Percentiles rank a stretch among this genome's conserved stretches.
Conservation (phyloP, 768 basidiomycete genomes). For the Candolleomyces eurysporus region DNA sequence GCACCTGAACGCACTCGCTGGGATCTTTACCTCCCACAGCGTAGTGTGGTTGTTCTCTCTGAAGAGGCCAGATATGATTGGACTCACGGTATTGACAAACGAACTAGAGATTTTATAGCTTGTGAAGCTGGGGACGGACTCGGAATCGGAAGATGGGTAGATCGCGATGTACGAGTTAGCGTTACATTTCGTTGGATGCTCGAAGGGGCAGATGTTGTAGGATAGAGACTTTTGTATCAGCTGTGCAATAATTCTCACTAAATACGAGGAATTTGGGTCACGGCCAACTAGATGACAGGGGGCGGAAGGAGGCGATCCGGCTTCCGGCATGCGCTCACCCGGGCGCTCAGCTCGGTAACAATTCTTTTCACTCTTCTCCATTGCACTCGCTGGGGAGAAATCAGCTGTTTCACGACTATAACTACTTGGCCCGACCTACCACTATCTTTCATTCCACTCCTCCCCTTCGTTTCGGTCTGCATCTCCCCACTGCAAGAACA, state of each 20-base stretch:
- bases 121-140: conserved; percentile 10
- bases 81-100: conserved; percentile 82
- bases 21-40: conserved; percentile 70
- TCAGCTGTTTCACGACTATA: no score
- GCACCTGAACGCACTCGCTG: conserved; percentile 22
- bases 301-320: no score
- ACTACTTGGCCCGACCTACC: no score
- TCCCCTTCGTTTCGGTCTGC: no score
- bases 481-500: not conserved
- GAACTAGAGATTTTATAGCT: conserved; percentile 59
- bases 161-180: conserved; percentile 63
- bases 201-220: conserved; percentile 70
- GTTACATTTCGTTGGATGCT: conserved; percentile 87
- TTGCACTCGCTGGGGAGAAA: no score
- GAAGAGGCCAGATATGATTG: conserved; percentile 82
- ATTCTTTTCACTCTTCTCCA: no score
- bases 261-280: no score
- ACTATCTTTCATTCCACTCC: no score
- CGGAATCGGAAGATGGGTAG: conserved; percentile 35
- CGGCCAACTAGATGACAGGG: no score
- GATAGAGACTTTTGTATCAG: conserved; percentile 34
- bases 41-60: conserved; percentile 75
- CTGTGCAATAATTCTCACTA: no score
- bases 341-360: no score
- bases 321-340: no score